Percentiles rank a stretch among this genome's conserved stretches.
Conservation (phyloP, 345 rosid genomes). For the Gossypium bickii region DNA sequence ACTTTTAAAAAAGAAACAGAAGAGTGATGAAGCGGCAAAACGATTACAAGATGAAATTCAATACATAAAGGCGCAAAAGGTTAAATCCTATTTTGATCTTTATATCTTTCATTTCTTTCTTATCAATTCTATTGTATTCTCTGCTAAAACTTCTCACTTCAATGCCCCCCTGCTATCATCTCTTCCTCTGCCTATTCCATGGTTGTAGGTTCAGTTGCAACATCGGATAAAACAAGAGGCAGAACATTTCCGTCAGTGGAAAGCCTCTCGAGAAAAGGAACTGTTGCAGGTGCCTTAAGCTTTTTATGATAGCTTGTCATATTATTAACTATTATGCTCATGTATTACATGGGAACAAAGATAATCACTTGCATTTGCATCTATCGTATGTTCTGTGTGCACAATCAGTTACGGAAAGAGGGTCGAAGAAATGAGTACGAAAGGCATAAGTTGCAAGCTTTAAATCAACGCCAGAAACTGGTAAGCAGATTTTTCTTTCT, state of each 20-base stretch:
- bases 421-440: constrained; percentile 97
- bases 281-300: constrained; percentile 65
- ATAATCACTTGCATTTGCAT: neutral
- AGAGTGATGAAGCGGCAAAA: constrained; percentile 94
- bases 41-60: constrained; percentile 95
- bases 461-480: constrained; percentile 98
- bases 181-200: constrained; percentile 7
- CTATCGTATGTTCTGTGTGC: neutral
- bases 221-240: constrained; percentile 98
- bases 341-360: neutral
- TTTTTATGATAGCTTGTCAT: neutral
- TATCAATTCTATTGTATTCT: neutral
- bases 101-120: neutral
- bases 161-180: constrained; percentile 9
- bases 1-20: constrained; percentile 90
- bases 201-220: constrained; percentile 82
- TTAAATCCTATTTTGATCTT: constrained; percentile 16
- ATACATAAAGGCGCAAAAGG: constrained; percentile 95
- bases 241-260: constrained; percentile 98
- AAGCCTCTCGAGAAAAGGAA: constrained; percentile 94
- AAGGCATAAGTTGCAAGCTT: constrained; percentile 92
- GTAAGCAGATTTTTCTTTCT: constrained; percentile 34
- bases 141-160: constrained; percentile 8
- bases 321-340: neutral
- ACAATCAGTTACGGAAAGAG: constrained; percentile 78